Percentiles rank a stretch among this genome's conserved stretches.
Conservation (phyloP, 768 basidiomycete genomes). For the Macrocybe gigantea region DNA sequence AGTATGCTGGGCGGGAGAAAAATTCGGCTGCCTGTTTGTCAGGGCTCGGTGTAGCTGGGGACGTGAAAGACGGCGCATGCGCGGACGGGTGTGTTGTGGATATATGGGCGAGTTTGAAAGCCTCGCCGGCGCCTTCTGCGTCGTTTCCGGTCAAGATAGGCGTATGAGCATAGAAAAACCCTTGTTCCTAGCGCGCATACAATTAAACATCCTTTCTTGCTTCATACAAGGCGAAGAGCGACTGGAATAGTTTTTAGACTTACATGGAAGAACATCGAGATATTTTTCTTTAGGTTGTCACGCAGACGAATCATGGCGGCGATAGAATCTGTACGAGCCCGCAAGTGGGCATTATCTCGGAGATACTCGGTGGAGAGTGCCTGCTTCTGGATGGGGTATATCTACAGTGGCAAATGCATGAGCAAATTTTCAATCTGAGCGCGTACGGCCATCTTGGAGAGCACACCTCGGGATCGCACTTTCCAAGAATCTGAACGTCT, state of each 20-base stretch:
- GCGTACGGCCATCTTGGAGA: no score
- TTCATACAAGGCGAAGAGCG: not conserved
- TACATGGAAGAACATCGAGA: conserved; percentile 73
- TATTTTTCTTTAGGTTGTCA: conserved; percentile 44
- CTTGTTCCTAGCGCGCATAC: conserved; percentile 47
- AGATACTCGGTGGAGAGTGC: conserved; percentile 71
- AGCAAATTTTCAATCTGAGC: not conserved
- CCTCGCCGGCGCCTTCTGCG: conserved; percentile 94
- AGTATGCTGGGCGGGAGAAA: conserved; percentile 70
- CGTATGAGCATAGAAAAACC: conserved; percentile 74
- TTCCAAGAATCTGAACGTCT: conserved; percentile 35
- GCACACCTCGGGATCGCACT: conserved; percentile 41
- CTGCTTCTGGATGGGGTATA: conserved; percentile 92
- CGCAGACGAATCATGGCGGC: conserved; percentile 76
- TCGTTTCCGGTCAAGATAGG: conserved; percentile 89
- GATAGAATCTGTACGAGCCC: conserved; percentile 68
- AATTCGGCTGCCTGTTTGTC: conserved; percentile 39
- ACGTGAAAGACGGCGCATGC: conserved; percentile 4
- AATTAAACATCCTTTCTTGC: not conserved
- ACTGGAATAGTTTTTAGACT: conserved; percentile 12
- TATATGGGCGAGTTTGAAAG: conserved; percentile 62
- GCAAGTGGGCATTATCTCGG: conserved; percentile 83
- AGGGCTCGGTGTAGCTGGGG: conserved; percentile 8
- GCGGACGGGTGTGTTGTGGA: conserved; percentile 22
- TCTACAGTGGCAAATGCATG: conserved; percentile 29